Percentiles rank a stretch among this genome's conserved stretches.
These are phyloP conservation scores for Talaromyces sp. DNA, from an alignment of 2,329 filamentous ascomycete species.

Conservation along the genomic window DNA sequence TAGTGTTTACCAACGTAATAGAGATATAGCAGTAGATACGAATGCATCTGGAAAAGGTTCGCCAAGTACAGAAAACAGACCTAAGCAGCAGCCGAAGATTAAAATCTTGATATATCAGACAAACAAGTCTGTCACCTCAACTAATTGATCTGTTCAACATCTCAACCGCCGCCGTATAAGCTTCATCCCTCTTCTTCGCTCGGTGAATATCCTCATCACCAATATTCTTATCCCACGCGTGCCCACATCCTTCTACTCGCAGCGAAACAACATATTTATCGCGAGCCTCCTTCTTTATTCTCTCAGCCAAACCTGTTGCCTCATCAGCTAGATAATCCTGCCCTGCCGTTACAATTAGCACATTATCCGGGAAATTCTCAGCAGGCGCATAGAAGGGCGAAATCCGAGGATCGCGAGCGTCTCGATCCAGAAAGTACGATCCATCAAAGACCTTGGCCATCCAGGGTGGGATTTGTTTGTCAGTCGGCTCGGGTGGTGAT, in stretches of 20 bases:
- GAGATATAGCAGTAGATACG: too few species aligned
- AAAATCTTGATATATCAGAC: not conserved
- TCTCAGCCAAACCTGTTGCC: constrained; percentile 24
- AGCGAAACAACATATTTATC: constrained; percentile 12
- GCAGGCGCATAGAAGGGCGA: constrained; percentile 30
- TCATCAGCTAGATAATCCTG: constrained; percentile 27
- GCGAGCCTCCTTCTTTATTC: constrained; percentile 21
- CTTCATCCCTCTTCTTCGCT: constrained; percentile 14
- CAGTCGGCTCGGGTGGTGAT: constrained; percentile 19
- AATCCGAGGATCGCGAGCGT: constrained; percentile 25
- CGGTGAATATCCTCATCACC: not conserved
- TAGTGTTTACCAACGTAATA: too few species aligned
- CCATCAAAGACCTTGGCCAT: constrained; percentile 25
- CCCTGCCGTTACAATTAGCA: constrained; percentile 28
- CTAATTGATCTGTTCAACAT: not conserved
- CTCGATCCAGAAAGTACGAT: constrained; percentile 30
- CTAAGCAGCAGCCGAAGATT: not conserved
- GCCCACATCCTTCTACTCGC: constrained; percentile 14
- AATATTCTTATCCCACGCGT: constrained; percentile 18
- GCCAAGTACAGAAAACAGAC: not conserved
- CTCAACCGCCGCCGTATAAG: constrained; percentile 17
- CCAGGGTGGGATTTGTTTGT: constrained; percentile 25
- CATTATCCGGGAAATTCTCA: constrained; percentile 28
- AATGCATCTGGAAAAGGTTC: not conserved
- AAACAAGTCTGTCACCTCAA: not conserved